Evolutionary conservation across 192 early-diverging fungal species (phyloP), one percentile per base, ranked within the genome.

Genomic region (Rhizophagus clarus): DNA sequence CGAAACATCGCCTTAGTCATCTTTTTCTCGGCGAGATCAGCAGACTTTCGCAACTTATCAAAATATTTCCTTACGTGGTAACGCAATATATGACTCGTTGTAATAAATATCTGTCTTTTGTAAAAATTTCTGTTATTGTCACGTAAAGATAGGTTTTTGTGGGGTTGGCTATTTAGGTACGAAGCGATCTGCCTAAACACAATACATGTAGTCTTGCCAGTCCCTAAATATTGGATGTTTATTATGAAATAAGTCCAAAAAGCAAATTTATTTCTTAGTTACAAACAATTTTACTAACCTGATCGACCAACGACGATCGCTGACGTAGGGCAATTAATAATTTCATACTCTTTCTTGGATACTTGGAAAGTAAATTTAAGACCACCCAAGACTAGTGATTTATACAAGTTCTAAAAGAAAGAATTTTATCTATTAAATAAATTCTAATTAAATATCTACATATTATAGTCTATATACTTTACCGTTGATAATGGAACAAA

Each of bases 101-200:
- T 76, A 45, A 76, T 76, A 14, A 76, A 76, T 63, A 76, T 76
- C 12, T 76, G 75, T 15, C 75, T 76, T 76, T 40, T 76, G 34
- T 63, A 15, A 37, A 24, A 76, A 63, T 40, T 40, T 2, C 37
- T 32, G 0, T 32, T 37, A 26, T 77, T 24, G 4, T 9, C 6
- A 40, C 37, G 0, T 7, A 7, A 40, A 8, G 61, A 63, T 14
- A 61, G 31, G 0, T 0, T 64, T 14, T 76, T 64, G 22, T 64
- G 5, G 8, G 47, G n/a, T 12, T 64, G 10, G n/a, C 29, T 24
- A 40, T 63, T 61, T 3, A 62, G 26, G n/a, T 45, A 77, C 66
- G 75, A 77, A 28, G 75, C 28, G 14, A 77, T 47, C 20, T 20
- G 26, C 0, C 62, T 24, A 64, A 64, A 77, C 1, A 74, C 24